Evolutionary conservation across 345 rosid genomes (phyloP), one percentile per base, ranked within the genome.

Genomic region (Hevea brasiliensis): DNA sequence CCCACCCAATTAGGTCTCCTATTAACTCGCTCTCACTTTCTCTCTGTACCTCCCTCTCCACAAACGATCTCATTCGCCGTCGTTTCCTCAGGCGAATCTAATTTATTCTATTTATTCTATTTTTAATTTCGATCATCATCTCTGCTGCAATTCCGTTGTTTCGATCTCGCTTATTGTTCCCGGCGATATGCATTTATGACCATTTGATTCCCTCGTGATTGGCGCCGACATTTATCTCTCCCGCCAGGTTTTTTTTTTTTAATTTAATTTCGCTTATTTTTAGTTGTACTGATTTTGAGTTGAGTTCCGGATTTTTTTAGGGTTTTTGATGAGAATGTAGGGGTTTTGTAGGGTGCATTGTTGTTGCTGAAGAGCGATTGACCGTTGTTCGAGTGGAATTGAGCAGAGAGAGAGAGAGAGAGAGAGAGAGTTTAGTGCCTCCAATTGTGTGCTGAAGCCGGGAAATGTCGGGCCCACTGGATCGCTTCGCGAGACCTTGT

Each of bases 401-500:
- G 68, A 63, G 47, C 62, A 62, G 61, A 2, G 13, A 44, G 47
- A 20, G 17, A 50, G 3, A 14, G 55, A 4, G 44, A 48, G 51
- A 21, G 56, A 15, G 32, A 65, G 68, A n/a, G 20, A 37, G 60
- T 26, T 67, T 58, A 14, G 44, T 47, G 61, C 44, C 20, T 71
- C 42, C 59, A 70, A 55, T 60, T 73, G 45, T 50, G 50, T 58
- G 7, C 62, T 1, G 37, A 51, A 61, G 74, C 64, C 72, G 44
- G 13, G 81, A 77, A 77, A 94, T 95, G 99, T 95, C 99, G 66
- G 98, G 98, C 50, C 97, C 94, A 1, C 89, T 92, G 59, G 99
- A 95, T 89, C 96, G 96, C 29, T 91, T 92, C 74, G 97, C 98
- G 8, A 84, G 89, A 73, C 98, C 98, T 78, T 92, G 98, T 94